Evolutionary conservation across 805 yeast species (phyloP), one percentile per base, ranked within the genome.

Genomic region (Candida bentonensis): DNA sequence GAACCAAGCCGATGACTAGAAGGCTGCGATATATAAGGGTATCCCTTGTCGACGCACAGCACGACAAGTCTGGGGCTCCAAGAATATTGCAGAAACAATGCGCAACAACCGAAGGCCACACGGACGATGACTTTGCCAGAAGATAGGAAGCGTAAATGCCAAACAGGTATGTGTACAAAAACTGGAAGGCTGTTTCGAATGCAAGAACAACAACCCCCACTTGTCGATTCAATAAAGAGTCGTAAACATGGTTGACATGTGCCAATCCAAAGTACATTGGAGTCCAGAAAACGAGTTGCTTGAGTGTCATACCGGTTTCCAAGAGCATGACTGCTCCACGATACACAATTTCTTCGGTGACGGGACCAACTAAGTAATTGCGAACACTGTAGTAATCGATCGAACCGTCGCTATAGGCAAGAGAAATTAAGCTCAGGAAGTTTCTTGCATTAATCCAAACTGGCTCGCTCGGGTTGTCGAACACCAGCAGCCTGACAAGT

Each of bases 251-350:
- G 54, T 83, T 87, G 17, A 79, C 43, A 59, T 83, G 94, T 0
- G 89, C 89, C 21, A 79, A 52, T 1, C 87, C 86, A 63, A 83
- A 83, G 45, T 76, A 65, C 3, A 75, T 52, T 0, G 94, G 89
- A 0, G 82, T 68, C 17, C 58, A 50, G 20, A 54, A 52, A 1
- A 71, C 55, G 23, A 30, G 36, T 17, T 30, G 36, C 20, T 15
- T 9, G 7, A 5, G 7, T 9, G 36, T 9, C 11, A 30, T 11
- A 30, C 7, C 17, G 7, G 36, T 30, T 15, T 30, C 36, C 17
- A 30, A 30, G 36, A 9, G 13, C 36, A 30, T 30, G 17, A 30
- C 36, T 30, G 17, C 36, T 5, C 36, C 64, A 2, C 89, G 65
- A 55, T 77, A 83, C 2, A 81, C 69, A 26, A 82, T 48, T 54